A percentile compares a stretch with the other conserved stretches of the same genome.
Evolutionary conservation across 2,329 filamentous ascomycete species (phyloP).

Genomic region (Ceratocystis alfenasii): DNA sequence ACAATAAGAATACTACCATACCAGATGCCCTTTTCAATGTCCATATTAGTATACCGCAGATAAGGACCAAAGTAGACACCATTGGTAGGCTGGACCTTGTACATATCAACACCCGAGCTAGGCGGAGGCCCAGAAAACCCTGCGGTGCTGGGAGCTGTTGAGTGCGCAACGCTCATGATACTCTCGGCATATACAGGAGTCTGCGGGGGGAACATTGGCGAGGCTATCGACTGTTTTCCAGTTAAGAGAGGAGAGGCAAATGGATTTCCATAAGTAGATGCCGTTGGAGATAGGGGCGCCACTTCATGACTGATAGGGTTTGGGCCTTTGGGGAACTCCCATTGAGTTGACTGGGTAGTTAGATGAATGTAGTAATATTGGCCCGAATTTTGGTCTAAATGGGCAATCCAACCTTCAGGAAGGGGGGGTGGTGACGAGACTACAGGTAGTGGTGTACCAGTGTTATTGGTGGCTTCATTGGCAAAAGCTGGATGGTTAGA

Average conservation of each 20-base stretch:
- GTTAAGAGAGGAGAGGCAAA: conserved; percentile 56
- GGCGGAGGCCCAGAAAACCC: conserved; percentile 85
- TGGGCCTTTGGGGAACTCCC: conserved; percentile 96
- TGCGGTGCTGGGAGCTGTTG: conserved; percentile 61
- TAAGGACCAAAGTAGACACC: conserved; percentile 98
- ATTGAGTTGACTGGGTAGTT: conserved; percentile 88
- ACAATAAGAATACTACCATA: conserved; percentile 86
- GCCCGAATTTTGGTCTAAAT: conserved; percentile 86
- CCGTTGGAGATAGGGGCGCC: conserved; percentile 69
- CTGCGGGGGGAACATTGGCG: conserved; percentile 71
- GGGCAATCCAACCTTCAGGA: conserved; percentile 96
- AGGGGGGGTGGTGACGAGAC: conserved; percentile 79
- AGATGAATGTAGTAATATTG: conserved; percentile 99
- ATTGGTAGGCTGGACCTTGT: conserved; percentile 85
- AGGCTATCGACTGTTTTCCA: conserved; percentile 44
- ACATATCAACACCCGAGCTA: conserved; percentile 80
- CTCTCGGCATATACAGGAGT: conserved; percentile 76
- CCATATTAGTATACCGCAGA: conserved; percentile 92
- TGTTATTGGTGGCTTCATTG: conserved; percentile 45
- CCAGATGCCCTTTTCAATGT: conserved; percentile 82
- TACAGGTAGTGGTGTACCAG: conserved; percentile 19
- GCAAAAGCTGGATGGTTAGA: conserved; percentile 80
- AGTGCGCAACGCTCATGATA: conserved; percentile 67
- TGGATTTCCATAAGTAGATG: conserved; percentile 64
- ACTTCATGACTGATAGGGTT: conserved; percentile 78